Evolutionary conservation across 805 yeast species (phyloP), one percentile per base, ranked within the genome.

Genomic region (Schwanniomyces sp.): DNA sequence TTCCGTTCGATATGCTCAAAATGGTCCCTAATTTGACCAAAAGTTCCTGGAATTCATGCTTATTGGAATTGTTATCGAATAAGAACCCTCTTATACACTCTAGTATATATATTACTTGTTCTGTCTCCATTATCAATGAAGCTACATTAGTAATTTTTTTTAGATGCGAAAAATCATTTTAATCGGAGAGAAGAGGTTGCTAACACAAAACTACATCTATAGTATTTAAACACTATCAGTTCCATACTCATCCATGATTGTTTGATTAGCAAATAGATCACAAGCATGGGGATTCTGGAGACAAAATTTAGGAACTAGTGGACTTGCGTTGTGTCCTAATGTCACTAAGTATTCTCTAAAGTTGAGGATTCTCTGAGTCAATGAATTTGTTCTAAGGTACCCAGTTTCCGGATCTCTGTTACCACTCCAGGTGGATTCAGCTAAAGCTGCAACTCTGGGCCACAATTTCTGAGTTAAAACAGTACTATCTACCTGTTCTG

Each of bases 401-500:
- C 74, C 75, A 3, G 50, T 41, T 25, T 47, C 49, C 11, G 56
- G 53, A 42, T 66, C 63, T 47, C 61, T 61, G 55, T 71, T 71
- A 3, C 76, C 75, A 44, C 72, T 66, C 77, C 77, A 73, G 2
- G 66, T 57, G 9, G 57, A 51, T 54, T 73, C 78, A 1, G 73
- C 76, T 26, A 69, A 58, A 6, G 77, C 74, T 6, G 75, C 75
- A 2, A 72, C 50, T 42, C 77, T 54, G 5, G 76, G 74, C 76
- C 78, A 73, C 24, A 70, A 45, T 49, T 61, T 66, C 7, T 46
- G 47, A 9, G 66, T 63, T 11, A 70, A 52, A 11, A 63, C 66
- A 1, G 56, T 46, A 7, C 61, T 54, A 44, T 72, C 76, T 4
- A 54, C 64, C 52, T 67, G 72, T 50, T 73, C 77, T 1, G 68